Conservation (phyloP, 2,329 filamentous ascomycete species). For the Bretziella fagacearum region DNA sequence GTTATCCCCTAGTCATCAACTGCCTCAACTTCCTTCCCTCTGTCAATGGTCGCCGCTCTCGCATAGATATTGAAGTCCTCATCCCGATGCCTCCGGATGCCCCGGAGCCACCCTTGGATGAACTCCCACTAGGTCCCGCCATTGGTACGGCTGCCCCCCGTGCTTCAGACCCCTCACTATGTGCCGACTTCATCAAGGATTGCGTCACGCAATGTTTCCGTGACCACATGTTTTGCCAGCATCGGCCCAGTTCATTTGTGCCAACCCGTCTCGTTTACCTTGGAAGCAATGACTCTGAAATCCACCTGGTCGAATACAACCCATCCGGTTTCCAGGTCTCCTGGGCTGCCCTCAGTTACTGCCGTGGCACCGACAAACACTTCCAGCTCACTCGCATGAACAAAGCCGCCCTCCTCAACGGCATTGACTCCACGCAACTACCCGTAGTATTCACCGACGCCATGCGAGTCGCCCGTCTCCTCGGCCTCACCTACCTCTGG, state of each 20-base stretch:
- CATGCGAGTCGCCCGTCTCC: conserved; percentile 17
- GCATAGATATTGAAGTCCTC: conserved; percentile 12
- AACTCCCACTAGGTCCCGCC: conserved; percentile 9
- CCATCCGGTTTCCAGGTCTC: conserved; percentile 9
- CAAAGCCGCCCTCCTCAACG: conserved; percentile 8
- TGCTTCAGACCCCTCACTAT: conserved; percentile 10
- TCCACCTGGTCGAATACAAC: conserved; percentile 11
- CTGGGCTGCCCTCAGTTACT: conserved; percentile 15
- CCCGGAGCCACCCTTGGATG: conserved; percentile 1
- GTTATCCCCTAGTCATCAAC: conserved; percentile 13
- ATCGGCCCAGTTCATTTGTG: conserved; percentile 5
- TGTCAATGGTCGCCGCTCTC: conserved; percentile 10
- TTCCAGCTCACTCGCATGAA: conserved; percentile 12
- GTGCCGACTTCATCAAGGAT: conserved; percentile 5
- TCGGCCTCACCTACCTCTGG: conserved; percentile 20
- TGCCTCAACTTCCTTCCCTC: conserved; percentile 12
- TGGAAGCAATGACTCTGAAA: conserved; percentile 3
- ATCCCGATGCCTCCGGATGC: conserved; percentile 10
- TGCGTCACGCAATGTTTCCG: conserved; percentile 12
- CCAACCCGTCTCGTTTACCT: conserved; percentile 12
- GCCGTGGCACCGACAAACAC: conserved; percentile 8
- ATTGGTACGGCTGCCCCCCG: conserved; percentile 13
- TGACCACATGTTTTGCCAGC: conserved; percentile 12
- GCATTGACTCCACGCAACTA: conserved; percentile 8
- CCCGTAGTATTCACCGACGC: conserved; percentile 19